These are phyloP conservation scores for Globisporangium acanthophoron DNA, from an alignment of 352 stramenopile species.

Conservation along the genomic window DNA sequence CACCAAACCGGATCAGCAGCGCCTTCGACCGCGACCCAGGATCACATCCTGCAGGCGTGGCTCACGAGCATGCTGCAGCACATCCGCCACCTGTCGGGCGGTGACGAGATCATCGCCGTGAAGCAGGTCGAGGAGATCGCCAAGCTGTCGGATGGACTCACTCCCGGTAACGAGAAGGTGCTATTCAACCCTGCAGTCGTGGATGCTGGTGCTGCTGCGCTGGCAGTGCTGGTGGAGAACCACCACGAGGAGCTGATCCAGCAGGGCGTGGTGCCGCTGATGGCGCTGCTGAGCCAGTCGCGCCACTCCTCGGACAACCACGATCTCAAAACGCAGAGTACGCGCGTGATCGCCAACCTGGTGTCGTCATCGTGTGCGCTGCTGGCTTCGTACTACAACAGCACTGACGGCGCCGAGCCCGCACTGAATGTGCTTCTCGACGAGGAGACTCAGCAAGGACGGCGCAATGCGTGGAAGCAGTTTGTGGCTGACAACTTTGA, in stretches of 20 bases:
- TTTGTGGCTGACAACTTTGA: constrained; percentile 45
- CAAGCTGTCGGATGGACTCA: constrained; percentile 63
- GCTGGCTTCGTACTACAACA: constrained; percentile 9
- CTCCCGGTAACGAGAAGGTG: constrained; percentile 70
- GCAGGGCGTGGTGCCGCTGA: constrained; percentile 53
- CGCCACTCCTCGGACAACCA: constrained; percentile 21
- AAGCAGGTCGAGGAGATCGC: constrained; percentile 77
- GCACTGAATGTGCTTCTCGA: too few species aligned
- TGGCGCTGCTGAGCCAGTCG: constrained; percentile 46
- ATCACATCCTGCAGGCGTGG: constrained; percentile 74
- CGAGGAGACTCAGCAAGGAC: background rate
- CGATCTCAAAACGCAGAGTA: constrained; percentile 50
- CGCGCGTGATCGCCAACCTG: constrained; percentile 74
- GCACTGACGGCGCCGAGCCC: background rate
- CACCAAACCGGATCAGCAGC: background rate
- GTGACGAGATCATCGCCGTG: constrained; percentile 64
- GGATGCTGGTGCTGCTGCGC: constrained; percentile 52
- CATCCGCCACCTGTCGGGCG: constrained; percentile 45
- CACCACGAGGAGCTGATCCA: constrained; percentile 62
- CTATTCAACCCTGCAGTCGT: constrained; percentile 66
- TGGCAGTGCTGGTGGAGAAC: constrained; percentile 62
- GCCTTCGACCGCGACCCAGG: constrained; percentile 14
- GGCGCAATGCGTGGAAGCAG: constrained; percentile 15
- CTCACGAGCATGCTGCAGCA: constrained; percentile 73
- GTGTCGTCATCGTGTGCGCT: constrained; percentile 45